A percentile compares a stretch with the other conserved stretches of the same genome.
phyloP scores from a whole-genome alignment of 192 early-diverging fungal species.

The Paraglomus brasilianum region DNA sequence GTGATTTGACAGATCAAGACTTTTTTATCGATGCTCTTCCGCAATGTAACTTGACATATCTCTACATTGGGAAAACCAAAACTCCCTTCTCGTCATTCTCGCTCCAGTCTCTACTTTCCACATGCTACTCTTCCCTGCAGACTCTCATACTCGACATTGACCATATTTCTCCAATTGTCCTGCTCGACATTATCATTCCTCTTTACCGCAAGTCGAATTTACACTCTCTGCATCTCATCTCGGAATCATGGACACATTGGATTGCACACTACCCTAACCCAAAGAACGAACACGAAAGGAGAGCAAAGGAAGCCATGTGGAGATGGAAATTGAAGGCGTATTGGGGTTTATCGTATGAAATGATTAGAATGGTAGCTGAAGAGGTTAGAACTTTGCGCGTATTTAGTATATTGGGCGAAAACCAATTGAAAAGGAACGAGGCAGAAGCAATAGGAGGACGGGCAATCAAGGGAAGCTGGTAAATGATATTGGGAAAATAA shows the following conservation, averaged over 20 bases:
- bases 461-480: too few relatives aligned
- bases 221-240: conserved; percentile 24
- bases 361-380: conserved; percentile 9
- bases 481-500: too few relatives aligned
- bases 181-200: conserved; percentile 27
- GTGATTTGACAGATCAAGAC: conserved; percentile 16
- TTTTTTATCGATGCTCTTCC: conserved; percentile 12
- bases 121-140: conserved; percentile 2
- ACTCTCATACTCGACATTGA: not conserved
- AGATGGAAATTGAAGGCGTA: conserved; percentile 28
- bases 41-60: not conserved
- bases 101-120: conserved; percentile 8
- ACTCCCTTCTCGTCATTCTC: not conserved
- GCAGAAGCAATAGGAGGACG: too few relatives aligned
- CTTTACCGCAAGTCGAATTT: conserved; percentile 18
- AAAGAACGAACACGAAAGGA: conserved; percentile 11
- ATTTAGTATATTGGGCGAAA: conserved; percentile 27
- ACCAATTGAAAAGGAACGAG: conserved; percentile 10
- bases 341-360: conserved; percentile 20
- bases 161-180: conserved; percentile 12
- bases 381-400: conserved; percentile 3
- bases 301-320: conserved; percentile 32
- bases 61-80: conserved; percentile 19
- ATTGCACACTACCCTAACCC: conserved; percentile 24
- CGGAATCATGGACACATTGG: conserved; percentile 27